These are phyloP conservation scores for Streptanthus diversifolius DNA, from an alignment of 345 rosid genomes.

Conservation along the genomic window DNA sequence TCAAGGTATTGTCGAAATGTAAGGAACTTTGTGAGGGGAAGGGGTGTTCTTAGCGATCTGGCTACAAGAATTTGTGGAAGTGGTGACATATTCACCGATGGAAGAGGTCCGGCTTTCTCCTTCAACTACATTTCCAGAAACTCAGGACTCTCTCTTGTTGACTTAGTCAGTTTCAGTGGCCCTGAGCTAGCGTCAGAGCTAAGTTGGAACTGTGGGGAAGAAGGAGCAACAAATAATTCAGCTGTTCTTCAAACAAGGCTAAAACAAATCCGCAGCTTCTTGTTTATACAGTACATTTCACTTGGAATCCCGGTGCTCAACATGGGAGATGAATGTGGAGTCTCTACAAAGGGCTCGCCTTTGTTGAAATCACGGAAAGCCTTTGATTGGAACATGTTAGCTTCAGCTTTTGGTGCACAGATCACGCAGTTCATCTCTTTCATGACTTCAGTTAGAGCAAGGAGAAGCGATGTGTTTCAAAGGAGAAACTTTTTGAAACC, in stretches of 20 bases:
- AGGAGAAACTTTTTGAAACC: slow-evolving; percentile 53
- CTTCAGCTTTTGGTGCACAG: slow-evolving; percentile 65
- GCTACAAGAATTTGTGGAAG: slow-evolving; percentile 95
- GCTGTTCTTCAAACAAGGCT: slow-evolving; percentile 75
- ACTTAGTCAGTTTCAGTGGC: slow-evolving; percentile 79
- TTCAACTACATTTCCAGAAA: slow-evolving; percentile 70
- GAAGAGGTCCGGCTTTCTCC: slow-evolving; percentile 87
- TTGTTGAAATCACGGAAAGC: slow-evolving; percentile 47
- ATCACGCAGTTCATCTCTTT: slow-evolving; percentile 68
- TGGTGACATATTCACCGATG: slow-evolving; percentile 72
- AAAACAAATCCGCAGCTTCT: slow-evolving; percentile 78
- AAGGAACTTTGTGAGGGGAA: slow-evolving; percentile 72
- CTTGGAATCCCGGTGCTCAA: slow-evolving; percentile 81
- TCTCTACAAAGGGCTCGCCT: slow-evolving; percentile 69
- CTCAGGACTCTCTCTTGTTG: slow-evolving; percentile 81
- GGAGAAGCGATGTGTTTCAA: slow-evolving; percentile 72
- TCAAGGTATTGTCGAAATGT: slow-evolving; percentile 59
- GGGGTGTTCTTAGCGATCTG: slow-evolving; percentile 60
- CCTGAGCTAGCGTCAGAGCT: slow-evolving; percentile 51
- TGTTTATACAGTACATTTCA: slow-evolving; percentile 68
- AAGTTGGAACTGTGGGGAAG: slow-evolving; percentile 97
- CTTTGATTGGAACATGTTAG: slow-evolving; percentile 64
- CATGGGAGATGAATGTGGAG: slow-evolving; percentile 96
- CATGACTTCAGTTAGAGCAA: slow-evolving; percentile 52
- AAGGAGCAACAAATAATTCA: slow-evolving; percentile 73